Base-by-base conservation (phyloP, 768 basidiomycete species). In the Panellus pusillus region DNA sequence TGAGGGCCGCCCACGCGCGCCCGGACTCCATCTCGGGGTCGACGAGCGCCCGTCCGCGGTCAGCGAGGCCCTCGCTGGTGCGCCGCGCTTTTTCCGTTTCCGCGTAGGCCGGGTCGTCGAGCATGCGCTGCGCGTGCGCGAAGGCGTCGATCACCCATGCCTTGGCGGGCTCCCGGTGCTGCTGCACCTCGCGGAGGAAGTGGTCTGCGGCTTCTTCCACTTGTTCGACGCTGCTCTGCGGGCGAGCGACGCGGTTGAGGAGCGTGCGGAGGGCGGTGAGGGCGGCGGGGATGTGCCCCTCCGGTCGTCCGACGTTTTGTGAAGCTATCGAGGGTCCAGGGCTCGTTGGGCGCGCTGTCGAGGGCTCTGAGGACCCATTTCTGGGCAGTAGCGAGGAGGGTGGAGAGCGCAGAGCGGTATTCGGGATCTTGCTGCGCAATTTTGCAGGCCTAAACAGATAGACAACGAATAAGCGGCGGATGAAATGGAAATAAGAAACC, bases 341-440 rank as follows among this genome's bases (percentile, higher is more conserved):
- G 60, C 40, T 71, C 63, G 47, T 77, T 74, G 38, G 76, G 67
- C 1, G 77, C 77, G 0, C 74, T 69, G 41, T 84, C 79, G 36
- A 84, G 69, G 0, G 78, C 72, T 31, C 68, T 66, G 50, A 79
- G 71, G 32, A 87, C 61, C 66, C 87, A 84, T 55, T 82, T 81
- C 50, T 82, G 77, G 2, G 79, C 61, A 43, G 81, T 72, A 41
- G 69, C 68, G 59, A 89, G 81, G 29, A 89, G 64, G 3, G 81
- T 83, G 36, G 79, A 71, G 46, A 90, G 67, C 1, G 86, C 70
- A 4, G 74, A 66, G 47, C 77, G 78, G 52, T 87, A 89, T 9
- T 78, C 70, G 8, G 79, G 70, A 60, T 89, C 82, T 5, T 75
- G 72, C 56, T 82, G 82, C 1, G 85, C 84, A 28, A 81, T 80